phyloP scores from a whole-genome alignment of 768 basidiomycete genomes.

The Lactarius pseudohatsudake region DNA sequence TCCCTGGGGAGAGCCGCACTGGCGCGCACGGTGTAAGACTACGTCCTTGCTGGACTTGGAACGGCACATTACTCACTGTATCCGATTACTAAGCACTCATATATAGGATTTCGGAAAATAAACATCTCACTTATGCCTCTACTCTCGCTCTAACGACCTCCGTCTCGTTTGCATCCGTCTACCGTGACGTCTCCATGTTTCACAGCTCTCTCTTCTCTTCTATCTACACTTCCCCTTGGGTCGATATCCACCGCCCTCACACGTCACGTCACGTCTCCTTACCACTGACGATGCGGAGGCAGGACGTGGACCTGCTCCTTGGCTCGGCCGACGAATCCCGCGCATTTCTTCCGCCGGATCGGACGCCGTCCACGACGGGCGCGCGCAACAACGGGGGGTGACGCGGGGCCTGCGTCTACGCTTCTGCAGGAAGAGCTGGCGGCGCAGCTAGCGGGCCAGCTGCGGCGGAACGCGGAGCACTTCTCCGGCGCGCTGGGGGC shows the following conservation, averaged over 20 bases:
- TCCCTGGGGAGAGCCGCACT: too few relatives aligned
- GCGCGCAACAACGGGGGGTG: constrained; percentile 23
- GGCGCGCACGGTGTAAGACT: background rate
- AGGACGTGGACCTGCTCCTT: constrained; percentile 14
- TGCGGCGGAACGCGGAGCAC: constrained; percentile 76
- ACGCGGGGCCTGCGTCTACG: constrained; percentile 13
- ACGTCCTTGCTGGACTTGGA: too few relatives aligned
- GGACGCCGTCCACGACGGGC: too few relatives aligned
- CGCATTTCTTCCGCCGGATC: constrained; percentile 35
- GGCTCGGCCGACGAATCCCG: constrained; percentile 25
- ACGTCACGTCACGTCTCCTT: constrained; percentile 17
- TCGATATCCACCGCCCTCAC: constrained; percentile 25
- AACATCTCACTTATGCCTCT: too few relatives aligned
- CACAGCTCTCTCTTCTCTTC: too few relatives aligned
- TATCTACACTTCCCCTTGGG: background rate
- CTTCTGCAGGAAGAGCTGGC: too few relatives aligned
- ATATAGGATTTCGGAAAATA: too few relatives aligned
- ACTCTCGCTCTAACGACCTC: too few relatives aligned
- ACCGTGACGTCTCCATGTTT: too few relatives aligned
- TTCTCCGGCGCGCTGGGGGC: constrained; percentile 71
- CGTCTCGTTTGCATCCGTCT: too few relatives aligned
- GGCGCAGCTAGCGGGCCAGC: constrained; percentile 50
- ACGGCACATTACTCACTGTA: too few relatives aligned
- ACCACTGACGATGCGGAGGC: background rate
- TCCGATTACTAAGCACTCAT: too few relatives aligned